Evolutionary conservation across 345 rosid genomes (phyloP), one percentile per base, ranked within the genome.

Genomic region (Trapa incisa): DNA sequence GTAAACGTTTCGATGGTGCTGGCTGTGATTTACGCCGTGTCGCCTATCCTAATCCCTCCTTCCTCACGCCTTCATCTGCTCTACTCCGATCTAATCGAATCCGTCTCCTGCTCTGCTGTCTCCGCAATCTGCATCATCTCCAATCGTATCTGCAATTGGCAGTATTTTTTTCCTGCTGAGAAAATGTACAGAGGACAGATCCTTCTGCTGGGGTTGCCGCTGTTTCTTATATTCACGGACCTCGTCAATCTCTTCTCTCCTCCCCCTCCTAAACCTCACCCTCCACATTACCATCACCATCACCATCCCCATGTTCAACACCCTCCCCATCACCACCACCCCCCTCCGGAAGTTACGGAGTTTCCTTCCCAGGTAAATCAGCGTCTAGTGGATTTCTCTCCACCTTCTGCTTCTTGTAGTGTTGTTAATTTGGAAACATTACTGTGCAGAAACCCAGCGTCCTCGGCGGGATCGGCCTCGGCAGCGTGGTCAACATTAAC

Each of bases 241-340:
- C 72, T 92, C 66, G 39, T 87, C 69, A 78, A 72, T 65, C 86
- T 89, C 22, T 89, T 84, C 83, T 74, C 87, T 63, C 90, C 92
- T 15, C 89, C 92, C 16, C 92, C 92, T 1, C 74, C 83, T 0
- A 67, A 67, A 47, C 79, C 78, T 17, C 70, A 75, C 17, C 78
- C 78, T 1, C 78, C 76, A 62, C 84, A 84, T 37, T 70, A 67
- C 29, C 82, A 70, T 38, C 83, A 57, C 63, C 84, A 73, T 67
- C 82, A 67, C 33, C 29, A 22, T 22, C 29, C 29, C 29, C 29
- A 22, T 22, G 29, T 22, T 22, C 29, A 22, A 22, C 29, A 22
- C 29, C 81, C 73, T 38, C 83, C 61, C 62, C 84, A 74, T 68
- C 84, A 63, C 68, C 88, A 74, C 1, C 76, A 75, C 37, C 79